These are phyloP conservation scores for Sarocladium brachiariae DNA, from an alignment of 2,329 filamentous ascomycete species.

Conservation along the genomic window DNA sequence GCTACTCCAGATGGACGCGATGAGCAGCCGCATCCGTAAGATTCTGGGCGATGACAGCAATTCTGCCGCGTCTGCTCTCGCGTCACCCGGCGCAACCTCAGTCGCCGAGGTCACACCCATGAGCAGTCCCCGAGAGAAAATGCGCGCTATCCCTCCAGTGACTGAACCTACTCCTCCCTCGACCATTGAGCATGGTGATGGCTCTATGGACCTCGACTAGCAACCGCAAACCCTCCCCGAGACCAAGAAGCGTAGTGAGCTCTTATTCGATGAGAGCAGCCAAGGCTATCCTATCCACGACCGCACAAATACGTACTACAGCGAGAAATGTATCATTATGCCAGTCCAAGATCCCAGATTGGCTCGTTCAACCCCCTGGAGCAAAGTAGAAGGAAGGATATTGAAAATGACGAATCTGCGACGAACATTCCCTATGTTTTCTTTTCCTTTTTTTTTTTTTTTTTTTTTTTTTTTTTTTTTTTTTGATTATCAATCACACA, in stretches of 20 bases:
- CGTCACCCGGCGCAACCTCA: constrained; percentile 13
- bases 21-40: constrained; percentile 35
- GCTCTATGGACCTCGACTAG: constrained; percentile 34
- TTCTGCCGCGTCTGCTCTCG: constrained; percentile 12
- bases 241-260: too few species aligned
- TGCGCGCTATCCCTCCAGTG: constrained; percentile 22
- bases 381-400: not conserved
- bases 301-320: not conserved
- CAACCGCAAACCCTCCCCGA: too few species aligned
- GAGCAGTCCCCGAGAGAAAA: constrained; percentile 21
- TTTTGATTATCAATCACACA: constrained; percentile 1
- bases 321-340: not conserved
- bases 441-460: too few species aligned
- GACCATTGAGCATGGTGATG: constrained; percentile 31
- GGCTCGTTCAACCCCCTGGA: not conserved
- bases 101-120: constrained; percentile 5
- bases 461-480: too few species aligned
- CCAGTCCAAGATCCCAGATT: not conserved
- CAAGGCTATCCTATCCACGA: not conserved
- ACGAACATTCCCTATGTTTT: not conserved
- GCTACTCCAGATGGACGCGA: constrained; percentile 38
- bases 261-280: not conserved
- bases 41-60: constrained; percentile 27
- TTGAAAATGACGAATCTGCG: not conserved
- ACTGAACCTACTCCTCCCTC: constrained; percentile 33